A percentile compares a stretch with the other conserved stretches of the same genome.
Conservation (phyloP, 805 yeast genomes). For the Nakazawaea sp. region DNA sequence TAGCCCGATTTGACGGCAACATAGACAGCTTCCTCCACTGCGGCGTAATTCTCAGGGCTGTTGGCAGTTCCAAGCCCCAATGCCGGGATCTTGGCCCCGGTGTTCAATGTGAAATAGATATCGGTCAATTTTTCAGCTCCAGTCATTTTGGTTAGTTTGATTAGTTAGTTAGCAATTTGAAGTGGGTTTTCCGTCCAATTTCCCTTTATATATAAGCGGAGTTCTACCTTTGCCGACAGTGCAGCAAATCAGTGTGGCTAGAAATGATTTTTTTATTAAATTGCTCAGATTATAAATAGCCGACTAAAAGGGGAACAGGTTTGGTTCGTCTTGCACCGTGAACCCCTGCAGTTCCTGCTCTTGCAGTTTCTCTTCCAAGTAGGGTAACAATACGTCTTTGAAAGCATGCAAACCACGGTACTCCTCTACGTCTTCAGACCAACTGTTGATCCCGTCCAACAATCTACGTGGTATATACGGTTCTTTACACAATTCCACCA, state of each 20-base stretch:
- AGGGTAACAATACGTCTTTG: slow-evolving; percentile 48
- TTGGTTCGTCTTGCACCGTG: slow-evolving; percentile 31
- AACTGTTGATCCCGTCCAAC: slow-evolving; percentile 49
- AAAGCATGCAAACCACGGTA: slow-evolving; percentile 54
- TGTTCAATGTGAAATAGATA: slow-evolving; percentile 16
- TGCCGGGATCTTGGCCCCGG: slow-evolving; percentile 20
- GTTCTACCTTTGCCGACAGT: too few relatives aligned
- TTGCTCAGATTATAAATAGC: too few relatives aligned
- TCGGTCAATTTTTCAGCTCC: slow-evolving; percentile 9
- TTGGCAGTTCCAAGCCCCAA: slow-evolving; percentile 27
- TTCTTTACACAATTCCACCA: slow-evolving; percentile 46
- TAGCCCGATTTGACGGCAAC: slow-evolving; percentile 49
- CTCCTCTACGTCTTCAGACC: slow-evolving; percentile 54
- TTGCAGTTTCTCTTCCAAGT: slow-evolving; percentile 37
- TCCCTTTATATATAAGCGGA: too few relatives aligned
- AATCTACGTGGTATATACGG: slow-evolving; percentile 57
- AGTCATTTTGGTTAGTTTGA: too few relatives aligned
- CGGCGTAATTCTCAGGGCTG: slow-evolving; percentile 24
- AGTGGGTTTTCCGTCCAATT: too few relatives aligned
- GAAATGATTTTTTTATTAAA: neutral
- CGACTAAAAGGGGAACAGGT: slow-evolving; percentile 33
- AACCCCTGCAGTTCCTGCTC: slow-evolving; percentile 41
- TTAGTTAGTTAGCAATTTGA: neutral
- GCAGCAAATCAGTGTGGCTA: neutral
- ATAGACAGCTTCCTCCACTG: slow-evolving; percentile 40